Evolutionary conservation across 1,139 yeast species (phyloP), one percentile per base, ranked within the genome.

Genomic region (Lodderomyces pseudojiufengensis): DNA sequence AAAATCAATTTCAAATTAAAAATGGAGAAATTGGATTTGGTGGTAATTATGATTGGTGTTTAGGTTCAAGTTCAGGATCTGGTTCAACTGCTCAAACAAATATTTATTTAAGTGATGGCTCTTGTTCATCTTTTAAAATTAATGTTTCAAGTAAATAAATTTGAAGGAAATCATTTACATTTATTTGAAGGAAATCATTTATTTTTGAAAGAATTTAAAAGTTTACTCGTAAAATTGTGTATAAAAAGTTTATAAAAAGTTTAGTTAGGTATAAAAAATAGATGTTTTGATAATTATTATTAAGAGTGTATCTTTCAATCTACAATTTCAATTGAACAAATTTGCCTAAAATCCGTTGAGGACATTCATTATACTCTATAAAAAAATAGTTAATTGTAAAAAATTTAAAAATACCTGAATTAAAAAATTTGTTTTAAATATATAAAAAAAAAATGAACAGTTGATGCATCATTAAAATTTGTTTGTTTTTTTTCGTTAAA

Each of bases 21-120:
- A 66, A 69, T 3, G 69, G 65, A 26, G 63, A 55, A 21, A 49
- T 87, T 12, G 71, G 78, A 1, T 83, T 78, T 49, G 87, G 87
- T 12, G 94, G 90, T 3, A 65, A 65, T 16, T 58, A 61, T 15
- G 55, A 63, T 22, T 87, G 95, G 95, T 76, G 84, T 43, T 32
- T 41, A 11, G 45, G 45, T 24, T 9, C 29, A 10, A 55, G 56
- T 30, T 77, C 85, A 9, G 70, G 68, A 9, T 55, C 54, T 3
- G 61, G 54, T 21, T 44, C 50, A 12, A 57, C 50, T 30, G 65
- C 62, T 1, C 88, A 83, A 51, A 71, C 74, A 13, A 65, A 75
- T 5, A 61, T 85, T 25, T 59, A 59, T 33, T 68, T 81, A 15
- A 78, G 80, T 10, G 61, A 62, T 23, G 71, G 57, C 6, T 40